These are phyloP conservation scores for Akebia trifoliata DNA, from an alignment of 164 flowering plant genomes.

Conservation along the genomic window DNA sequence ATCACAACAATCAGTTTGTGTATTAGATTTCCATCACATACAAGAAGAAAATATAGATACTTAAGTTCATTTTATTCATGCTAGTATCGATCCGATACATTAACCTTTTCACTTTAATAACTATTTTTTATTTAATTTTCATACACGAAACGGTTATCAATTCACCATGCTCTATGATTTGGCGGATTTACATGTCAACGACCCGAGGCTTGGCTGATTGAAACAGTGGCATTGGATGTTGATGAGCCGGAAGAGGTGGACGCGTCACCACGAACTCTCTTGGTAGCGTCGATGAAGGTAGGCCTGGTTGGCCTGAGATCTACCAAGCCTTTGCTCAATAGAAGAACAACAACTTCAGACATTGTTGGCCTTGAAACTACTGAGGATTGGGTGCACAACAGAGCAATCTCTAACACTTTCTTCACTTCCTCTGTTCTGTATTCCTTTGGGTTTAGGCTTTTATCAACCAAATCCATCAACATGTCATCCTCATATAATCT, in stretches of 20 bases:
- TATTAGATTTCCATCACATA: too few species aligned
- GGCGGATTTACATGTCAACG: slow-evolving; percentile 18
- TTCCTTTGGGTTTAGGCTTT: slow-evolving; percentile 24
- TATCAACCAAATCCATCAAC: slow-evolving; percentile 13
- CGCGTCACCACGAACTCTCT: slow-evolving; percentile 13
- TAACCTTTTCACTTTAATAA: too few species aligned
- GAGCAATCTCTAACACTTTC: slow-evolving; percentile 27
- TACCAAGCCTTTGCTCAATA: slow-evolving; percentile 3
- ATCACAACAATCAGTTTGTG: too few species aligned
- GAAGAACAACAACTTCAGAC: slow-evolving; percentile 16
- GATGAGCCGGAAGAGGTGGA: slow-evolving; percentile 22
- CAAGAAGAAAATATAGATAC: too few species aligned
- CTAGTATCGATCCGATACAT: too few species aligned
- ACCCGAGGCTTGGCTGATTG: slow-evolving; percentile 16
- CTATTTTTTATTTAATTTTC: too few species aligned
- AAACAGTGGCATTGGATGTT: slow-evolving; percentile 34
- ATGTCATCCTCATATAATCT: slow-evolving; percentile 11
- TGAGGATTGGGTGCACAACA: slow-evolving; percentile 13
- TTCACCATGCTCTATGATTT: not conserved
- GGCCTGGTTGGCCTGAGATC: slow-evolving; percentile 11
- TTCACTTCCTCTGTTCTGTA: slow-evolving; percentile 27
- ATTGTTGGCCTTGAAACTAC: slow-evolving; percentile 14
- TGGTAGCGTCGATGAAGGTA: slow-evolving; percentile 15
- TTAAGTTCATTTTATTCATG: too few species aligned
- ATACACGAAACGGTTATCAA: not conserved